Percentiles rank a stretch among this genome's conserved stretches.
phyloP scores from a whole-genome alignment of 116 monocot species.

The Papilionanthe hybrid region DNA sequence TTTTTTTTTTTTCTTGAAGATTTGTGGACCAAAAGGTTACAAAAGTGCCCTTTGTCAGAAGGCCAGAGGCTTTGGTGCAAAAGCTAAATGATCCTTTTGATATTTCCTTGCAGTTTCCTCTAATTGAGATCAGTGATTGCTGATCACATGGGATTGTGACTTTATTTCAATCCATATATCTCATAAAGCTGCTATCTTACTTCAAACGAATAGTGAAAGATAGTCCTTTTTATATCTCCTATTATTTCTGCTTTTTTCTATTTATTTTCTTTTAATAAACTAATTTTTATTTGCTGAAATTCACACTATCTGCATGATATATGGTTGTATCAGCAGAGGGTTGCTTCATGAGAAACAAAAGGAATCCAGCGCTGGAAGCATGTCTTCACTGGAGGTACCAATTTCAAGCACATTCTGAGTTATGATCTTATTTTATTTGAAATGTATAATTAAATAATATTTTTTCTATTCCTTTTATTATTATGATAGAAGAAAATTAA shows the following conservation, averaged over 20 bases:
- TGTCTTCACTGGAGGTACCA: conserved; percentile 19
- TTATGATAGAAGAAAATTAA: background rate
- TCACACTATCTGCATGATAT: background rate
- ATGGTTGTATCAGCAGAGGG: conserved; percentile 11
- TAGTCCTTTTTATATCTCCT: background rate
- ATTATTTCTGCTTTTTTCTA: background rate
- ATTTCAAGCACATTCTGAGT: background rate
- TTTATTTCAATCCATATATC: conserved; percentile 4
- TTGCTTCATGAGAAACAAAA: conserved; percentile 20
- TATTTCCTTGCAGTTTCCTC: background rate
- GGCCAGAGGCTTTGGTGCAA: conserved; percentile 1
- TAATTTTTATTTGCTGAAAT: background rate
- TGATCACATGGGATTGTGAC: background rate
- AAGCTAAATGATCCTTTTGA: background rate
- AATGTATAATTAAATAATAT: background rate
- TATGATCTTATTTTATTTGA: background rate
- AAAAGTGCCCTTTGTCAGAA: background rate
- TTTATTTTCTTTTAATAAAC: conserved; percentile 9
- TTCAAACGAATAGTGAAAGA: background rate
- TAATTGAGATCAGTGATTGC: background rate
- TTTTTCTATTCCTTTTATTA: background rate
- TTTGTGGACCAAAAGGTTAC: conserved; percentile 5
- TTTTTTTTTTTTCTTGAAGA: background rate
- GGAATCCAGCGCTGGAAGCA: conserved; percentile 15
- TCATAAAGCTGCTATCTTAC: background rate